Percentiles rank a stretch among this genome's conserved stretches.
Evolutionary conservation across 192 early-diverging fungal species (phyloP).

Genomic region (Backusella tuberculispora): DNA sequence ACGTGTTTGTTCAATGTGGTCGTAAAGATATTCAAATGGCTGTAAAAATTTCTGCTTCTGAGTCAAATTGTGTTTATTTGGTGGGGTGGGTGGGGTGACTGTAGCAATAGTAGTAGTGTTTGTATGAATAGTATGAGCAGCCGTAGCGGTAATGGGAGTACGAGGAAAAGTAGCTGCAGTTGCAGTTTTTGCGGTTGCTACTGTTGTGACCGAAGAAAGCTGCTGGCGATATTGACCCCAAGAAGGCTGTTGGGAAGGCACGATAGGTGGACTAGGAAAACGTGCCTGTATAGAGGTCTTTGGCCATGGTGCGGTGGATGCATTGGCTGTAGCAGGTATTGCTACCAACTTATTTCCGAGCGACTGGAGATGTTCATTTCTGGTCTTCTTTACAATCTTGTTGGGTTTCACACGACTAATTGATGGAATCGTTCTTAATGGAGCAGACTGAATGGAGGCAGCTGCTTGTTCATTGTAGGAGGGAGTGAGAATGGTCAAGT

Average conservation of each 20-base stretch:
- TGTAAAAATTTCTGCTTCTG: conserved; percentile 58
- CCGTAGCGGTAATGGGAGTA: neutral
- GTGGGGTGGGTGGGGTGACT: conserved; percentile 36
- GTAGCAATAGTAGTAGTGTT: neutral
- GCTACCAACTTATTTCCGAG: conserved; percentile 29
- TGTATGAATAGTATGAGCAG: conserved; percentile 19
- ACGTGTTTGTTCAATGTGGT: conserved; percentile 60
- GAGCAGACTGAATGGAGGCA: conserved; percentile 5
- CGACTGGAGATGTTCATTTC: conserved; percentile 5
- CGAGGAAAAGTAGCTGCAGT: conserved; percentile 2
- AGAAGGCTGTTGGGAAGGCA: conserved; percentile 40
- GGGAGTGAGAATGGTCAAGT: conserved; percentile 48
- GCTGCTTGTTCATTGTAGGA: conserved; percentile 34
- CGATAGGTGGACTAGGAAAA: conserved; percentile 42
- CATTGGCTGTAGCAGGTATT: conserved; percentile 18
- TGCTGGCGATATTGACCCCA: neutral
- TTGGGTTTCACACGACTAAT: conserved; percentile 4
- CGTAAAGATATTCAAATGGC: conserved; percentile 56
- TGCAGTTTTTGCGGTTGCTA: neutral
- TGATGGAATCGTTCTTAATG: neutral
- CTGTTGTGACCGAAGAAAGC: neutral
- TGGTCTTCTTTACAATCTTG: conserved; percentile 26
- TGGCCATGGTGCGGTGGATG: conserved; percentile 7
- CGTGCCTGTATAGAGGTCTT: conserved; percentile 13
- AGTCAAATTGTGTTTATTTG: conserved; percentile 36